Evolutionary conservation across 805 yeast genomes (phyloP), one percentile per base, ranked within the genome.

Genomic region (Kodamaea jinghongensis): DNA sequence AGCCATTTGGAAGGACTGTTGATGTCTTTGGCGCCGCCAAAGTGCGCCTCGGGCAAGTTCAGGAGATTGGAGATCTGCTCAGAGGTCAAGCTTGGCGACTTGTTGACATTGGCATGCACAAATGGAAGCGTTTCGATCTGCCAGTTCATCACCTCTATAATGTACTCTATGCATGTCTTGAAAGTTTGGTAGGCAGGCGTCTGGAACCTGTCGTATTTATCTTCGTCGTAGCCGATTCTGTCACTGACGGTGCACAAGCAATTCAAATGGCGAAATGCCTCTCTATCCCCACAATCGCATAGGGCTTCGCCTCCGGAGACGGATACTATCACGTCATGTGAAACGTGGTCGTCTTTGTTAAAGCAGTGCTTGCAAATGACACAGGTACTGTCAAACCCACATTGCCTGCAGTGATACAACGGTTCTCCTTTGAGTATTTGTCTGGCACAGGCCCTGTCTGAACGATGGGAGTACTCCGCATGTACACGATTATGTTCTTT

Each of bases 361-460:
- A 83, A 86, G 56, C 95, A 86, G 48, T 78, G 64, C 9, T 73
- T 76, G 60, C 95, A 86, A 17, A 86, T 56, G 25, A 86, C 89
- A 67, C 95, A 86, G 0, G 90, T 82, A 6, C 78, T 79, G 59
- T 86, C 95, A 44, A 73, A 76, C 0, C 86, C 87, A 67, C 95
- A 86, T 42, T 84, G 86, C 25, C 68, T 68, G 54, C 95, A 86
- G 40, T 87, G 67, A 55, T 82, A 86, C 14, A 83, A 81, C 0
- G 83, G 79, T 44, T 82, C 86, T 16, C 83, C 83, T 3, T 58
- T 51, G 28, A 69, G 71, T 48, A 86, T 79, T 26, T 76, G 69
- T 39, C 80, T 68, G 3, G 89, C 83, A 65, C 95, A 86, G 13
- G 80, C 78, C 49, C 82, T 73, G n/a, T 79, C 81, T 2, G 61